Evolutionary conservation across 306 rosid species (phyloP).

Genomic region (Canavalia gladiata): DNA sequence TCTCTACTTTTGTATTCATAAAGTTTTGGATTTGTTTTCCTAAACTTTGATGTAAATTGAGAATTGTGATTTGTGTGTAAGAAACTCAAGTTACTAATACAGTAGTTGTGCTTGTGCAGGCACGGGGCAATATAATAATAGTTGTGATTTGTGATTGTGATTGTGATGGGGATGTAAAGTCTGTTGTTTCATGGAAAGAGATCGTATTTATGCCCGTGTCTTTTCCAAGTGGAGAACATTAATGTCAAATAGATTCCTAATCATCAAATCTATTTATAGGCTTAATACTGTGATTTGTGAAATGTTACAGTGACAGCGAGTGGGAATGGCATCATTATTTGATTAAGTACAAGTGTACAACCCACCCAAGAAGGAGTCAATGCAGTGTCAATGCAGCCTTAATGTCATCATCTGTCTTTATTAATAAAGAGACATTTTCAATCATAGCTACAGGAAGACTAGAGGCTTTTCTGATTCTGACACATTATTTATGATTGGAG

Average conservation of each 20-base stretch:
- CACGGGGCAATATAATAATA: background rate
- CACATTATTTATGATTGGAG: constrained; percentile 19
- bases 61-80: background rate
- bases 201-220: background rate
- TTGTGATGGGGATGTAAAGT: no score
- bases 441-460: background rate
- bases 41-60: constrained; percentile 8
- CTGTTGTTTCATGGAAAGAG: background rate
- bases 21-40: constrained; percentile 36
- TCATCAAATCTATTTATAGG: no score
- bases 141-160: background rate
- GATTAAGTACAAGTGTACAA: background rate
- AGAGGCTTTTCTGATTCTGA: constrained; percentile 25
- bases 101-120: background rate
- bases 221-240: background rate
- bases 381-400: background rate
- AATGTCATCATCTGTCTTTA: constrained; percentile 32
- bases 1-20: constrained; percentile 35
- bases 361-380: background rate
- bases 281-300: no score
- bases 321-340: background rate
- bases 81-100: background rate
- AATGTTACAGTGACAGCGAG: background rate
- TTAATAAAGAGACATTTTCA: background rate
- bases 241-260: background rate